Percentiles rank a stretch among this genome's conserved stretches.
Conservation (phyloP, 23 red algal genomes). For the Pyropia yezoensis region DNA sequence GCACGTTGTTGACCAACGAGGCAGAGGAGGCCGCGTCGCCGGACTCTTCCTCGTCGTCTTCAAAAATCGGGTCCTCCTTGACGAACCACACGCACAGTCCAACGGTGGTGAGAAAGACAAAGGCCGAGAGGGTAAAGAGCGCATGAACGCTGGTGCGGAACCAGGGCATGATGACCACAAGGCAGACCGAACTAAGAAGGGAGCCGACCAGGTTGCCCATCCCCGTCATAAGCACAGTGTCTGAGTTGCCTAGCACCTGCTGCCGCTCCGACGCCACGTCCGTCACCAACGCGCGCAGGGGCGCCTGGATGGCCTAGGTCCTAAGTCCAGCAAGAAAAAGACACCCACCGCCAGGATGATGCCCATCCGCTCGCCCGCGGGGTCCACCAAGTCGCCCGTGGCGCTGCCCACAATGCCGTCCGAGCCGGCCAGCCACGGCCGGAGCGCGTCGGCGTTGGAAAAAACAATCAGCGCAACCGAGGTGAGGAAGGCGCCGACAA, state of each 20-base stretch:
- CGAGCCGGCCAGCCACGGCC: not conserved
- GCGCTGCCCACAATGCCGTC: not conserved
- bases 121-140: slow-evolving; percentile 30
- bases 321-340: slow-evolving; percentile 91
- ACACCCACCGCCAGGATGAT: slow-evolving; percentile 39
- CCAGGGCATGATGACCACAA: not conserved
- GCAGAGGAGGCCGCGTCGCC: no score
- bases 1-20: no score
- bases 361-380: not conserved
- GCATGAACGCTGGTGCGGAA: slow-evolving; percentile 46
- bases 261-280: slow-evolving; percentile 45
- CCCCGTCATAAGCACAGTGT: slow-evolving; percentile 38
- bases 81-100: not conserved
- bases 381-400: not conserved
- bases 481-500: slow-evolving; percentile 46
- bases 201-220: slow-evolving; percentile 57
- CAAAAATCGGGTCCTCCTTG: no score
- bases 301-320: slow-evolving; percentile 77
- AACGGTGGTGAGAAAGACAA: slow-evolving; percentile 24
- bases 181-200: slow-evolving; percentile 2
- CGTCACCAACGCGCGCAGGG: slow-evolving; percentile 68
- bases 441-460: slow-evolving; percentile 26
- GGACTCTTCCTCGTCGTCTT: no score
- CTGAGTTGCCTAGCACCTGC: slow-evolving; percentile 64
- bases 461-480: slow-evolving; percentile 47